phyloP scores from a whole-genome alignment of 2,329 filamentous ascomycete genomes.

The Aspergillus proliferans region DNA sequence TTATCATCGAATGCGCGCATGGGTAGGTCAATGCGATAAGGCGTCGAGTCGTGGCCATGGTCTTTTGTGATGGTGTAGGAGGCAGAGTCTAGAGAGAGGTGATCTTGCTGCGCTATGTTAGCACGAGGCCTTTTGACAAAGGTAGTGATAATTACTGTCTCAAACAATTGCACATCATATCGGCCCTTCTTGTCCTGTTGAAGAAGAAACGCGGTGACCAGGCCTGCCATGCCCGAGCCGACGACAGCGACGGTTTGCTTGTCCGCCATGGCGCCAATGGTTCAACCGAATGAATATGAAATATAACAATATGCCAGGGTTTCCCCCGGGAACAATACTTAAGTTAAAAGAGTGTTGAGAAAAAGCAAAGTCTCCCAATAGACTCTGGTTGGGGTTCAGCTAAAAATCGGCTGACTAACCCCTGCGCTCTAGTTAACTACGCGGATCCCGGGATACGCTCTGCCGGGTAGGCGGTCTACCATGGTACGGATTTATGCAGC shows the following conservation, averaged over 20 bases:
- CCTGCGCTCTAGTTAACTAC: too few relatives aligned
- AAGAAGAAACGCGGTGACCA: slow-evolving; percentile 43
- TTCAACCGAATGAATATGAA: too few relatives aligned
- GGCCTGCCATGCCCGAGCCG: slow-evolving; percentile 46
- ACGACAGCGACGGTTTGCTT: slow-evolving; percentile 38
- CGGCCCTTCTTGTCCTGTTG: slow-evolving; percentile 33
- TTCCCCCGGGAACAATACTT: too few relatives aligned
- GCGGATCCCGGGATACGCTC: too few relatives aligned
- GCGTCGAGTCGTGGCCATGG: slow-evolving; percentile 4
- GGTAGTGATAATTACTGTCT: slow-evolving; percentile 30
- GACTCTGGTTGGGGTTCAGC: too few relatives aligned
- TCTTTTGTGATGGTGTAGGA: neutral
- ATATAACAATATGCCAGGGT: too few relatives aligned
- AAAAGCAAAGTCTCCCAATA: too few relatives aligned
- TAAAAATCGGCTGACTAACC: too few relatives aligned
- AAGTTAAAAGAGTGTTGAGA: too few relatives aligned
- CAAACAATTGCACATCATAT: slow-evolving; percentile 42
- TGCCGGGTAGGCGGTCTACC: too few relatives aligned
- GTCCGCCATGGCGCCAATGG: too few relatives aligned
- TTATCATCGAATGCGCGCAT: slow-evolving; percentile 48
- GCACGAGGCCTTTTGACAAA: neutral
- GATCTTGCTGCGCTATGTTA: slow-evolving; percentile 1
- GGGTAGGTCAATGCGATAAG: slow-evolving; percentile 42
- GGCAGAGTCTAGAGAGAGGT: slow-evolving; percentile 3
- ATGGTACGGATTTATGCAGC: too few relatives aligned